A percentile compares a stretch with the other conserved stretches of the same genome.
Evolutionary conservation across 2,329 filamentous ascomycete species (phyloP).

Genomic region (Botryosphaeria dothidea): DNA sequence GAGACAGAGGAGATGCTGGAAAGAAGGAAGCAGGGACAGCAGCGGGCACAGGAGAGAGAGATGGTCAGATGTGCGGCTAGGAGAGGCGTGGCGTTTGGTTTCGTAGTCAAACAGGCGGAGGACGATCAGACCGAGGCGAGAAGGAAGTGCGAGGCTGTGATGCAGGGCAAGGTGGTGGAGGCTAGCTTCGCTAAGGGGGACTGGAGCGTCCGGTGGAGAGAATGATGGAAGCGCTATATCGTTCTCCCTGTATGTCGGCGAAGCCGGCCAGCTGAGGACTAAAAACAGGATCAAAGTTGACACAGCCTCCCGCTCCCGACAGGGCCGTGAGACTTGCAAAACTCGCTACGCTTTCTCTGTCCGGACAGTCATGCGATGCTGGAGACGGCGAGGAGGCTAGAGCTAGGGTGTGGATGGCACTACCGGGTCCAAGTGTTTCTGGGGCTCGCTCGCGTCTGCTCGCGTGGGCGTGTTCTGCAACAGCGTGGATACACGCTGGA

Average conservation of each 20-base stretch:
- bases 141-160: slow-evolving; percentile 60
- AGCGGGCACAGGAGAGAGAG: slow-evolving; percentile 53
- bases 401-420: not conserved
- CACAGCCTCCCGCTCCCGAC: not conserved
- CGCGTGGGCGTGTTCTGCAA: not conserved
- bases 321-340: slow-evolving; percentile 1
- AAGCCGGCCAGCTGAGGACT: not conserved
- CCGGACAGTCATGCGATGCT: not conserved
- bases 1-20: slow-evolving; percentile 55
- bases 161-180: slow-evolving; percentile 60
- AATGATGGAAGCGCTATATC: slow-evolving; percentile 27
- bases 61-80: slow-evolving; percentile 64
- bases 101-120: slow-evolving; percentile 31
- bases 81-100: slow-evolving; percentile 59
- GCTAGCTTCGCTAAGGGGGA: slow-evolving; percentile 63
- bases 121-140: slow-evolving; percentile 27
- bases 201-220: slow-evolving; percentile 60
- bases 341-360: not conserved
- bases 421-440: not conserved
- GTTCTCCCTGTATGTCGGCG: not conserved
- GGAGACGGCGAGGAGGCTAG: not conserved
- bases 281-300: not conserved
- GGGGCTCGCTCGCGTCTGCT: not conserved
- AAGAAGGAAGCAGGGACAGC: slow-evolving; percentile 53
- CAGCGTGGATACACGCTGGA: not conserved